These are phyloP conservation scores for Suhomyces coccinellae DNA, from an alignment of 1,139 yeast species.

Conservation along the genomic window DNA sequence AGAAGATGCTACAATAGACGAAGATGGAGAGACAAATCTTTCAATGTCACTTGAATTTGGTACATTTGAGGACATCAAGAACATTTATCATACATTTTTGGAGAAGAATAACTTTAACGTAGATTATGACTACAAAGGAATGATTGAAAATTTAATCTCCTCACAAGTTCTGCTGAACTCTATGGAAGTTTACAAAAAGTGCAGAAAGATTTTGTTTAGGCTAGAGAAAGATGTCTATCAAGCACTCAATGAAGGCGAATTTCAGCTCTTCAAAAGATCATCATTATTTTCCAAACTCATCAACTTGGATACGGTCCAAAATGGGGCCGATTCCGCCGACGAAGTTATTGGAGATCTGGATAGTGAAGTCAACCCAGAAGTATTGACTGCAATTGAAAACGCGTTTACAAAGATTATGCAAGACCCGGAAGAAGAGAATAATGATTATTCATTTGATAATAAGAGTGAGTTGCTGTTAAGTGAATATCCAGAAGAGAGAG, in stretches of 20 bases:
- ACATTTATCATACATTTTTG: conserved; percentile 11
- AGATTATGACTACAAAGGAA: conserved; percentile 8
- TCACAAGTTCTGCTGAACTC: conserved; percentile 2
- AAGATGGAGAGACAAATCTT: conserved; percentile 25
- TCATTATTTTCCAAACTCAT: conserved; percentile 36
- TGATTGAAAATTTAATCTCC: conserved; percentile 9
- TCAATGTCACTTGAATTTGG: conserved; percentile 40
- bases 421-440: conserved; percentile 11
- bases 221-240: conserved; percentile 55
- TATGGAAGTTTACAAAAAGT: conserved; percentile 35
- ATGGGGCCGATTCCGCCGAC: conserved; percentile 7
- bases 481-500: conserved; percentile 4
- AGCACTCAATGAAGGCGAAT: conserved; percentile 50
- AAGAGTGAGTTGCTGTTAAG: not conserved
- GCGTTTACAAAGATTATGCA: conserved; percentile 67
- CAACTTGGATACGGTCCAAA: conserved; percentile 19
- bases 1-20: conserved; percentile 43
- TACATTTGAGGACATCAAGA: conserved; percentile 46
- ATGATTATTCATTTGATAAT: not conserved
- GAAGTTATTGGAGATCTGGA: conserved; percentile 11
- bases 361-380: conserved; percentile 41
- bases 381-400: conserved; percentile 64
- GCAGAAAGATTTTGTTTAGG: conserved; percentile 56
- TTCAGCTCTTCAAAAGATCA: conserved; percentile 55
- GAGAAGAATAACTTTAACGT: conserved; percentile 6